These are phyloP conservation scores for Lophiostoma macrostomum DNA, from an alignment of 495 filamentous ascomycete genomes.

Conservation along the genomic window DNA sequence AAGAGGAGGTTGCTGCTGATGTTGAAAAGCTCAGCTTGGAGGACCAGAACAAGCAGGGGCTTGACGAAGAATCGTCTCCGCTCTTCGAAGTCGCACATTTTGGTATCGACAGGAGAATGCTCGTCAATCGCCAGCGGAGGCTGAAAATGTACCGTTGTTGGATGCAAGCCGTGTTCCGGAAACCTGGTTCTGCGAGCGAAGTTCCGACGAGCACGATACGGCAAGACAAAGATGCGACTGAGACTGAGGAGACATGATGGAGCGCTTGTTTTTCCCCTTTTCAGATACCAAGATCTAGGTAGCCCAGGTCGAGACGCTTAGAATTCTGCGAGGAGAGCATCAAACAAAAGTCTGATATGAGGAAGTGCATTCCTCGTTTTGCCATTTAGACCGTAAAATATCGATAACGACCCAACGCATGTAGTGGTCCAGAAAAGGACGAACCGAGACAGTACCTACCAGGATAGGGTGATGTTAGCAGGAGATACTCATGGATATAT, in stretches of 20 bases:
- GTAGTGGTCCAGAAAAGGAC: too few relatives aligned
- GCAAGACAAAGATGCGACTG: slow-evolving; percentile 18
- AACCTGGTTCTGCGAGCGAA: slow-evolving; percentile 46
- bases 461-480: too few relatives aligned
- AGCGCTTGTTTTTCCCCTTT: too few relatives aligned
- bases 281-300: too few relatives aligned
- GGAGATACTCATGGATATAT: too few relatives aligned
- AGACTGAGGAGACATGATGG: slow-evolving; percentile 7
- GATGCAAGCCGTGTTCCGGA: slow-evolving; percentile 88
- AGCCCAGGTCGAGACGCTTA: too few relatives aligned
- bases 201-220: slow-evolving; percentile 25
- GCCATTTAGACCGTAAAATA: too few relatives aligned
- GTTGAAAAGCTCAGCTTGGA: slow-evolving; percentile 7
- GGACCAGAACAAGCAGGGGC: not conserved
- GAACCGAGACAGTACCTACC: too few relatives aligned
- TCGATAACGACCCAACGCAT: too few relatives aligned
- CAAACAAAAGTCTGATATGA: too few relatives aligned
- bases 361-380: too few relatives aligned
- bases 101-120: slow-evolving; percentile 77
- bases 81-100: slow-evolving; percentile 70
- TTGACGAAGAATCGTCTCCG: slow-evolving; percentile 16
- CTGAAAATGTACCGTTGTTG: slow-evolving; percentile 98
- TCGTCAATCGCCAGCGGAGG: slow-evolving; percentile 86
- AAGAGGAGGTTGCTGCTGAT: not conserved
- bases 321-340: too few relatives aligned